Evolutionary conservation across 169 alveolate species (phyloP).

Genomic region (Cryptosporidium ubiquitum): DNA sequence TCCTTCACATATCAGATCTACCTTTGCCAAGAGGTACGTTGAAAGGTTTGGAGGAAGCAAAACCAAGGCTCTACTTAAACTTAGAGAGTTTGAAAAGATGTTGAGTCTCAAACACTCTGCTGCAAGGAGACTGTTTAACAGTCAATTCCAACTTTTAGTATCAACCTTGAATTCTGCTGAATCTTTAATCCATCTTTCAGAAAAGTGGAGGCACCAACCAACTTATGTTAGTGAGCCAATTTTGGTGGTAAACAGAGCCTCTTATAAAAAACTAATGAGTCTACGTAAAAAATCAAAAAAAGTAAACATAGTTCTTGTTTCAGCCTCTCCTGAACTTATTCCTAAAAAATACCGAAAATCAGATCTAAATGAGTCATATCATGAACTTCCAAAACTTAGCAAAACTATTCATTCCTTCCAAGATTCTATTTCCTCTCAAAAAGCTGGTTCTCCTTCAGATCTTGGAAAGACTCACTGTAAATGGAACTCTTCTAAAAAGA

Average conservation of each 20-base stretch:
- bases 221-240: slow-evolving; percentile 45
- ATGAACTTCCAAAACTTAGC: neutral
- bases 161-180: slow-evolving; percentile 13
- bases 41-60: slow-evolving; percentile 52
- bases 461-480: slow-evolving; percentile 8
- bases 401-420: slow-evolving; percentile 21
- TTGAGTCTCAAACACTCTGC: slow-evolving; percentile 51
- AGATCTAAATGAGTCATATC: slow-evolving; percentile 29
- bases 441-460: neutral
- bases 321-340: slow-evolving; percentile 43
- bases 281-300: slow-evolving; percentile 19
- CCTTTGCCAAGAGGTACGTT: slow-evolving; percentile 26
- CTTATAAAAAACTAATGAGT: neutral
- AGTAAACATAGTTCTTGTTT: slow-evolving; percentile 9
- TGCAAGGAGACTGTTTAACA: slow-evolving; percentile 17
- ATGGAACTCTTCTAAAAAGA: slow-evolving; percentile 8
- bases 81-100: slow-evolving; percentile 44
- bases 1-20: slow-evolving; percentile 36
- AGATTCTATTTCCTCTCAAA: neutral
- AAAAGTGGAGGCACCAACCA: slow-evolving; percentile 68
- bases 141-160: slow-evolving; percentile 15
- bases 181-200: slow-evolving; percentile 2
- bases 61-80: slow-evolving; percentile 21
- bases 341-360: slow-evolving; percentile 31
- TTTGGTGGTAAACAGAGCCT: neutral